These are phyloP conservation scores for Eucalyptus pauciflora DNA, from an alignment of 345 rosid genomes.

Conservation along the genomic window DNA sequence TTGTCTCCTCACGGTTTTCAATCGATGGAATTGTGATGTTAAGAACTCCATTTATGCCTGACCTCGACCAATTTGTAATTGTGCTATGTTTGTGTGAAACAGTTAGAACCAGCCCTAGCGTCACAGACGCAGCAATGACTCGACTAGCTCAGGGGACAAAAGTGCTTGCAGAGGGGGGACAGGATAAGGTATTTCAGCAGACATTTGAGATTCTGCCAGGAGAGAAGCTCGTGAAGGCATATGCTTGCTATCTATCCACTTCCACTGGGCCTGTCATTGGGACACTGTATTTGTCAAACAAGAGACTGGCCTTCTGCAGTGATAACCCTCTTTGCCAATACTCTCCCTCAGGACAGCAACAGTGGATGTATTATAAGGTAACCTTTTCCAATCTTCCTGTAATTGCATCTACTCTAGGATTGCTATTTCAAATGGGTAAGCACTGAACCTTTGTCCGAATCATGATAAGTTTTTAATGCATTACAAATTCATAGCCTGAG, in stretches of 20 bases:
- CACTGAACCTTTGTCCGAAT: neutral
- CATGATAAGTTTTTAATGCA: neutral
- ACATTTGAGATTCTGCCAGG: neutral
- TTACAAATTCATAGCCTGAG: neutral
- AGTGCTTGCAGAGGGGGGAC: neutral
- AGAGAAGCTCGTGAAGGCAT: neutral
- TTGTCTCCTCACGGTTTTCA: neutral
- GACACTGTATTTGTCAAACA: neutral
- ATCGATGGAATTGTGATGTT: neutral
- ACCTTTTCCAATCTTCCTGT: neutral
- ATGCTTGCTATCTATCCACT: neutral
- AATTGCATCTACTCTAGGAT: neutral
- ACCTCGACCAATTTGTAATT: neutral
- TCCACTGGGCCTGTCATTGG: neutral
- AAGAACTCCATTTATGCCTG: neutral
- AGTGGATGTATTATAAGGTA: conserved; percentile 65
- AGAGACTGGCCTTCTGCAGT: conserved; percentile 27
- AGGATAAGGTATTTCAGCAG: neutral
- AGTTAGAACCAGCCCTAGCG: neutral
- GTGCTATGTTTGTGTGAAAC: neutral
- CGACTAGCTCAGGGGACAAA: neutral
- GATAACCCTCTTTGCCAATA: conserved; percentile 45
- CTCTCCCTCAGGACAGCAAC: conserved; percentile 34
- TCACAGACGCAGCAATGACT: neutral
- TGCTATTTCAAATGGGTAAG: neutral